phyloP scores from a whole-genome alignment of 805 yeast species.

The Wickerhamiella occidentalis region DNA sequence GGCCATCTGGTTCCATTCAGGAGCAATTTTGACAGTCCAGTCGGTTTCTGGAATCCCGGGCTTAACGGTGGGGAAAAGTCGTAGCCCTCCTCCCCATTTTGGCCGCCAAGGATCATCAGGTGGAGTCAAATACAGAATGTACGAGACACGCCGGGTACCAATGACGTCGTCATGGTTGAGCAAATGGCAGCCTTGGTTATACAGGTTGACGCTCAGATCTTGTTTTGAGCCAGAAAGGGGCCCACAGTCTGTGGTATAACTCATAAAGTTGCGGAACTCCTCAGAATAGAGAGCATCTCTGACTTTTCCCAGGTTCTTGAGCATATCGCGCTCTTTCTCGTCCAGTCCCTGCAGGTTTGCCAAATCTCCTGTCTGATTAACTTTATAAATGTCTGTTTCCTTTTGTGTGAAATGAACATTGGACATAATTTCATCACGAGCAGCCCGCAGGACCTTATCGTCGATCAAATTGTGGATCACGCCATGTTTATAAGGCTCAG shows the following conservation, averaged over 20 bases:
- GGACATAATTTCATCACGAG: slow-evolving; percentile 68
- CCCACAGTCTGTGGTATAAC: slow-evolving; percentile 74
- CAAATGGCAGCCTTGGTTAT: slow-evolving; percentile 85
- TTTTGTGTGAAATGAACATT: slow-evolving; percentile 86
- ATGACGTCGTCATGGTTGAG: slow-evolving; percentile 96
- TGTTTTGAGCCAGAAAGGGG: slow-evolving; percentile 81
- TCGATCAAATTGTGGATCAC: slow-evolving; percentile 60
- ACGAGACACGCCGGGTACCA: slow-evolving; percentile 86
- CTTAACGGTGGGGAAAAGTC: slow-evolving; percentile 73
- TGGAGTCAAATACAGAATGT: slow-evolving; percentile 83
- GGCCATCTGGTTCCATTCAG: slow-evolving; percentile 93
- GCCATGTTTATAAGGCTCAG: slow-evolving; percentile 87
- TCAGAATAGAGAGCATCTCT: slow-evolving; percentile 82
- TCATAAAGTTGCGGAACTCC: slow-evolving; percentile 65
- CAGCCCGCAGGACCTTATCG: slow-evolving; percentile 63
- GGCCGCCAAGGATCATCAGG: slow-evolving; percentile 85
- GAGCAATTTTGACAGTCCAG: slow-evolving; percentile 54
- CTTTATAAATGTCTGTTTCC: slow-evolving; percentile 95
- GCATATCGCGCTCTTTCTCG: slow-evolving; percentile 54
- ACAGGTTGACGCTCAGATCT: slow-evolving; percentile 85
- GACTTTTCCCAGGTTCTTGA: slow-evolving; percentile 65
- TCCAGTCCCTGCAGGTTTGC: slow-evolving; percentile 84
- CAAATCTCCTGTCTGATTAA: slow-evolving; percentile 71
- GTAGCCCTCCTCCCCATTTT: slow-evolving; percentile 83
- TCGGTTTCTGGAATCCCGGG: slow-evolving; percentile 88